phyloP scores from a whole-genome alignment of 2,329 filamentous ascomycete species.

The Emmonsiellopsis sp. region DNA sequence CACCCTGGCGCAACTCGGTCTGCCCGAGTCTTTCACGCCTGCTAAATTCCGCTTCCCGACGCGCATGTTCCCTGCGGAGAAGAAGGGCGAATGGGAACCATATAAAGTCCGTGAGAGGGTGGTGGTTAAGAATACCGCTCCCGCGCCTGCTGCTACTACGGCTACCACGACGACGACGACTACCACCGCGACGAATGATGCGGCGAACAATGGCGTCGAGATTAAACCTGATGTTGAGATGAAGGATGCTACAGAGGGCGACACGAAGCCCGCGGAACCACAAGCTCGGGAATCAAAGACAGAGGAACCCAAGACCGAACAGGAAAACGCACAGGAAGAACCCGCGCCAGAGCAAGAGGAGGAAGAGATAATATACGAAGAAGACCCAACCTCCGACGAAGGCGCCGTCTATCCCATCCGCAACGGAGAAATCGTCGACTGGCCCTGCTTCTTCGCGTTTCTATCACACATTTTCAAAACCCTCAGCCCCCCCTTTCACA shows the following conservation, averaged over 20 bases:
- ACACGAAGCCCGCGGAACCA: constrained; percentile 5
- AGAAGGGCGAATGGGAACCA: constrained; percentile 71
- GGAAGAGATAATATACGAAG: constrained; percentile 61
- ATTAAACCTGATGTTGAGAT: constrained; percentile 36
- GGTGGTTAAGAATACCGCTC: constrained; percentile 13
- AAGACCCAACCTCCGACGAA: constrained; percentile 79
- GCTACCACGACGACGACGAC: constrained; percentile 3
- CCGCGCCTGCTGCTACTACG: not conserved
- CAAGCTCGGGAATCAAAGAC: constrained; percentile 5
- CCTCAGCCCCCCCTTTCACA: constrained; percentile 86
- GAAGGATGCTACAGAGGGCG: constrained; percentile 29
- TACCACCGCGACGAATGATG: constrained; percentile 7
- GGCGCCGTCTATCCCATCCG: constrained; percentile 80
- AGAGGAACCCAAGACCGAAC: constrained; percentile 17
- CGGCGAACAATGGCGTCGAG: constrained; percentile 18
- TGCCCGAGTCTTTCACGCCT: constrained; percentile 82
- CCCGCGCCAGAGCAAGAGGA: constrained; percentile 25
- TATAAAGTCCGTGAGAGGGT: constrained; percentile 59
- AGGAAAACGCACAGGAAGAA: constrained; percentile 14
- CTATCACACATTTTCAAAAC: constrained; percentile 85
- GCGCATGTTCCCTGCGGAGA: constrained; percentile 79
- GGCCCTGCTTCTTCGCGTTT: constrained; percentile 88
- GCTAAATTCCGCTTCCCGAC: constrained; percentile 80
- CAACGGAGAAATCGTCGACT: constrained; percentile 77
- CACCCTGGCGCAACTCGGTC: constrained; percentile 82